Percentiles rank a stretch among this genome's conserved stretches.
These are phyloP conservation scores for Trapa bicornis DNA, from an alignment of 345 rosid species.

Conservation along the genomic window DNA sequence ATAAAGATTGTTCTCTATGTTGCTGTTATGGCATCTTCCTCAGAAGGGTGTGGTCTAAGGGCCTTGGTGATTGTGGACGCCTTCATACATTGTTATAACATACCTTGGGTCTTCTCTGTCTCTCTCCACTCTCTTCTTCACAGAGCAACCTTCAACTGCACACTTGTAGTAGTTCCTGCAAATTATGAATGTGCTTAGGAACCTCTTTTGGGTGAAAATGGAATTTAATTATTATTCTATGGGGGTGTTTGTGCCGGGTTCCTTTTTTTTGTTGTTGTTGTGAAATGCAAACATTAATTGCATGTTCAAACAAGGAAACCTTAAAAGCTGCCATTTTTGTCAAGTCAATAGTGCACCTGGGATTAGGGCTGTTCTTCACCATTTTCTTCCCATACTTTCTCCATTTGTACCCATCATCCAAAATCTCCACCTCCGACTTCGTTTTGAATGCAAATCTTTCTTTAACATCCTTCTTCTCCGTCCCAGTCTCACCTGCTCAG, in stretches of 20 bases:
- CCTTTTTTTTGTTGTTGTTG: too few species aligned
- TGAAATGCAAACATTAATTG: too few species aligned
- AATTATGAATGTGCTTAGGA: too few species aligned
- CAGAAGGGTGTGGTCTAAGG: not conserved
- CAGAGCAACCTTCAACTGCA: slow-evolving; percentile 58
- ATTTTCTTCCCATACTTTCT: slow-evolving; percentile 95
- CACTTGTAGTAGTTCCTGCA: slow-evolving; percentile 81
- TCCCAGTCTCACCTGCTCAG: slow-evolving; percentile 15
- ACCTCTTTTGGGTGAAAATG: too few species aligned
- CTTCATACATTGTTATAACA: slow-evolving; percentile 82
- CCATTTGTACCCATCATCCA: slow-evolving; percentile 92
- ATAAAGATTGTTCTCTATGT: not conserved
- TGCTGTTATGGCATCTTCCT: not conserved
- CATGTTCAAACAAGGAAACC: too few species aligned
- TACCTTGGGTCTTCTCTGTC: slow-evolving; percentile 56
- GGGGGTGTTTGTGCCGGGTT: too few species aligned
- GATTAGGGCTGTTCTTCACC: slow-evolving; percentile 89
- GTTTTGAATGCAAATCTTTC: slow-evolving; percentile 75
- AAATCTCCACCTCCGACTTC: slow-evolving; percentile 60
- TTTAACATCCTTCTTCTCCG: slow-evolving; percentile 30
- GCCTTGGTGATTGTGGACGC: slow-evolving; percentile 52
- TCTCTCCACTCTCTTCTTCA: slow-evolving; percentile 90
- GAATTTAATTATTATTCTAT: too few species aligned
- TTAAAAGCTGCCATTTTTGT: not conserved
- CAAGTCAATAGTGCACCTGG: slow-evolving; percentile 40